Evolutionary conservation across 2,329 filamentous ascomycete species (phyloP), one percentile per base, ranked within the genome.

Genomic region (Ascochyta fabae): DNA sequence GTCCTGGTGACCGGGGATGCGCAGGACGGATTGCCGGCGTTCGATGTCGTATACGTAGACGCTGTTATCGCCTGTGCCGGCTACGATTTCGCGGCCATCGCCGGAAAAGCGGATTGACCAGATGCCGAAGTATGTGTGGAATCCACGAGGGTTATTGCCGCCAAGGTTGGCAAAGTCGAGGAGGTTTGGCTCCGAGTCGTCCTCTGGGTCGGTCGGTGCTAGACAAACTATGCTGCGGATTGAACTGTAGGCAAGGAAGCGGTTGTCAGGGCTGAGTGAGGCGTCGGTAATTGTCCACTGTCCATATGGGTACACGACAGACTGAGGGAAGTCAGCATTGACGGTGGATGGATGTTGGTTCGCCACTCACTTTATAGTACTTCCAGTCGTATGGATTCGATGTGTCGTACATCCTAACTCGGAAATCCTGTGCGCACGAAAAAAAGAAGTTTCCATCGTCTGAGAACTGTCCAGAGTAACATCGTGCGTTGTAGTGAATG

Each of bases 381-480:
- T 89, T 89, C 95, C 95, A 99, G 62, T 92, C 85, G 75, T 95
- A 96, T 0, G 94, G 92, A 66, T 97, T 96, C 1, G 91, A 93
- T 0, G 95, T 98, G 74, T 98, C 94, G 76, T 98, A 99, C 91
- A 99, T 93, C 48, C 93, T 89, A 9, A 99, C 92, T 65, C 87
- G 89, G 78, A 96, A 96, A 75, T 98, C 93, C 75, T 97, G 92
- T 9, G 89, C 90, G 69, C 90, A 95, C 6, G 89, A 88, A 72
- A 94, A 98, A 79, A 97, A 98, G 79, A 98, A 98, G 75, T 96
- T 96, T 24, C 95, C 95, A 67, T 99, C 95, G 62, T 96, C 91
- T 0, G 92, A 96, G 73, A 98, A 99, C 72, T 98, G 94, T 1
- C 95, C 95, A 3, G 92, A 96, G 71, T 98, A 98, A 48, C 95